Evolutionary conservation across 2,329 filamentous ascomycete genomes (phyloP).

Genomic region (Ophiostoma sp.): DNA sequence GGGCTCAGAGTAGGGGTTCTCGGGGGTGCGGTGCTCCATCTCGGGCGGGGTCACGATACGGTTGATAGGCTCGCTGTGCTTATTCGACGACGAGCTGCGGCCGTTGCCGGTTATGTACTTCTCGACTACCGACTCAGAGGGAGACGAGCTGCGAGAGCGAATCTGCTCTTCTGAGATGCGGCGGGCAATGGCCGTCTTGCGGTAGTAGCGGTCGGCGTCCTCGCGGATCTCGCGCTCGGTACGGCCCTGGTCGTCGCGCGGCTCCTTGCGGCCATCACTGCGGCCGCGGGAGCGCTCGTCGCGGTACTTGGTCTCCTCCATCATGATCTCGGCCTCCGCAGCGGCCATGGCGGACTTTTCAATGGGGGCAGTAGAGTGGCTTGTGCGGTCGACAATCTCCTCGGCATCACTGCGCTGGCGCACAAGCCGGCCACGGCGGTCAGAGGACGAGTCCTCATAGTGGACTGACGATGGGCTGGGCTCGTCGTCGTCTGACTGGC

Average conservation of each 20-base stretch:
- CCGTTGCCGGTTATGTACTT: constrained; percentile 43
- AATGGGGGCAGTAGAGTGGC: constrained; percentile 46
- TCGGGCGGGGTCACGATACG: constrained; percentile 53
- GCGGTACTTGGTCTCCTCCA: constrained; percentile 36
- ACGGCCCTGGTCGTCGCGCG: constrained; percentile 25
- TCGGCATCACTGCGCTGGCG: constrained; percentile 45
- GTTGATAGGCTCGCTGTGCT: constrained; percentile 32
- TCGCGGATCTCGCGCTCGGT: constrained; percentile 39
- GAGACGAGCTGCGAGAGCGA: constrained; percentile 48
- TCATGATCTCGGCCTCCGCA: constrained; percentile 41
- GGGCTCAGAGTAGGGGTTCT: constrained; percentile 51
- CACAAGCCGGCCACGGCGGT: constrained; percentile 40
- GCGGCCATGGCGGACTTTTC: constrained; percentile 43
- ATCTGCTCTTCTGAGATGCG: constrained; percentile 51
- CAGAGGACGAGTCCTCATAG: constrained; percentile 13
- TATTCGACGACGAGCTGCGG: background rate
- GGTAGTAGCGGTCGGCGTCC: constrained; percentile 54
- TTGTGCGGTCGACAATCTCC: constrained; percentile 42
- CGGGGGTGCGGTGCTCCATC: constrained; percentile 42
- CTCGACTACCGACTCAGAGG: constrained; percentile 50
- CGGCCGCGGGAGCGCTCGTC: constrained; percentile 27
- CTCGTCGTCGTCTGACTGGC: background rate
- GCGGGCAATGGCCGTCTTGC: constrained; percentile 49
- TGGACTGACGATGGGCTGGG: background rate
- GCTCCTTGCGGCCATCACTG: constrained; percentile 19